Evolutionary conservation across 1,139 yeast species (phyloP).

Genomic region (Kodamaea sp.): DNA sequence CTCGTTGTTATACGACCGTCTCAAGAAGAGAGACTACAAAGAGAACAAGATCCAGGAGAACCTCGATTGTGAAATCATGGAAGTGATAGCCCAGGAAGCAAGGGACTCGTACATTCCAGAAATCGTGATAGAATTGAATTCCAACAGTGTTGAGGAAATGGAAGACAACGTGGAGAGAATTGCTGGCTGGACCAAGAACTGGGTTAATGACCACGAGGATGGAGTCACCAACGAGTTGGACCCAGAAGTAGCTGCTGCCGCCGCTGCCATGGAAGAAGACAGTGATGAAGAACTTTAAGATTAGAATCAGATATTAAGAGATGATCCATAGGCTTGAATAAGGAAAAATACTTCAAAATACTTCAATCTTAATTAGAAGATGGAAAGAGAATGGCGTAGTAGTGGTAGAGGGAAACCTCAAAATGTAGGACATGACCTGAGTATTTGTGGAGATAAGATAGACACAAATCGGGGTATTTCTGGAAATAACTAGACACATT

Average conservation of each 20-base stretch:
- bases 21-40: slow-evolving; percentile 71
- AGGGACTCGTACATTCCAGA: slow-evolving; percentile 75
- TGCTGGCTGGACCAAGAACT: slow-evolving; percentile 68
- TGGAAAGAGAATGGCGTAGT: too few species aligned
- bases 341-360: too few species aligned
- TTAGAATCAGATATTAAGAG: not conserved
- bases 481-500: too few species aligned
- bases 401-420: too few species aligned
- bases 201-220: slow-evolving; percentile 55
- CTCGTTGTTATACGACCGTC: slow-evolving; percentile 68
- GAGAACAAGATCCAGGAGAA: slow-evolving; percentile 86
- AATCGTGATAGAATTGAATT: slow-evolving; percentile 75
- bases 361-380: too few species aligned
- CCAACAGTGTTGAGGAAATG: slow-evolving; percentile 73
- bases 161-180: slow-evolving; percentile 80
- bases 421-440: too few species aligned
- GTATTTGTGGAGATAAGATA: too few species aligned
- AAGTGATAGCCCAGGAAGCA: slow-evolving; percentile 85
- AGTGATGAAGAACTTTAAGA: slow-evolving; percentile 12
- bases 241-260: slow-evolving; percentile 18
- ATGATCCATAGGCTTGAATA: too few species aligned
- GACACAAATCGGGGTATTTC: too few species aligned
- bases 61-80: slow-evolving; percentile 96
- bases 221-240: slow-evolving; percentile 43
- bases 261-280: slow-evolving; percentile 8